Base-by-base conservation (phyloP, 805 yeast genomes). In the Monosporozyma solicola region DNA sequence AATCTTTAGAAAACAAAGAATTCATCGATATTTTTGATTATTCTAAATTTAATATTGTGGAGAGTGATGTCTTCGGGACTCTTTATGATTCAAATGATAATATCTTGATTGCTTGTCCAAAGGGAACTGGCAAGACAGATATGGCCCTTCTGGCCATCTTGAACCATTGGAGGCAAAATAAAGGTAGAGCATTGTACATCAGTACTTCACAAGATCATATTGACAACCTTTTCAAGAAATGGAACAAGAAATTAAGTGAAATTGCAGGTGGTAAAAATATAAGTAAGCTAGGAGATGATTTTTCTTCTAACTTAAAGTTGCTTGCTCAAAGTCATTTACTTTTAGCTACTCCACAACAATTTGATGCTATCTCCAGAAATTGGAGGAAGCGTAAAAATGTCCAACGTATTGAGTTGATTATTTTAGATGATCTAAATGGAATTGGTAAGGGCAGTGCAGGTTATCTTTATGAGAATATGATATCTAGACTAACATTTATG, bases 331-430 rank as follows among this genome's bases (percentile, higher is more conserved):
- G 81, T 53, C 92, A 90, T 64, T 66, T 92, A 51, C 69, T 88
- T 16, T 67, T 92, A 13, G 80, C 88, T 4, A 89, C 97, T 0
- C 96, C 96, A 0, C 74, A 71, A 24, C 92, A 87, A 56, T 86
- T 89, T 73, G 91, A 87, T 55, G 58, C 72, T 4, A 61, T 90
- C 0, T 80, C 95, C 0, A 78, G 92, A 55, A 75, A 90, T 48
- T 91, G 98, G 98, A 83, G 83, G 59, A 85, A 83, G 57, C 75
- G 95, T 53, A 81, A 79, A 57, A 81, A 81, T 57, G 73, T 92
- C 5, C 88, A 84, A 55, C 64, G 79, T 0, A 79, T 92, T 32
- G 89, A 82, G 47, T 65, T 88, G 33, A 61, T 89, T 2, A 77
- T 94, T 50, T 81, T 80, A 41, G 96, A 88, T 65, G 89, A 88